These are phyloP conservation scores for Botrytis fabae DNA, from an alignment of 2,329 filamentous ascomycete species.

Conservation along the genomic window DNA sequence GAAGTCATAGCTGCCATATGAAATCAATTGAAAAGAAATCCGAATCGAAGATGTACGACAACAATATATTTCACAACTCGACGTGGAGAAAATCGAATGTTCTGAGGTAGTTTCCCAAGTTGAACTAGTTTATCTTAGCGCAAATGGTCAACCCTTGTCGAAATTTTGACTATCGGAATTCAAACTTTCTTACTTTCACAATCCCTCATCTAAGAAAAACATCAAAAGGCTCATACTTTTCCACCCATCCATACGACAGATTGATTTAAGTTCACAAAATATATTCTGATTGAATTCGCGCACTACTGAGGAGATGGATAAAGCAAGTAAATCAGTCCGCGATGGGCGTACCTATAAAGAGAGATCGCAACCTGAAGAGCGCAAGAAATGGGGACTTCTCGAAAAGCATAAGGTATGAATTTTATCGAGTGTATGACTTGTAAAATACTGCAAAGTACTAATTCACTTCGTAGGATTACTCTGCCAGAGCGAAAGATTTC, in stretches of 20 bases:
- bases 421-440: background rate
- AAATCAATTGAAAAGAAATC: slow-evolving; percentile 14
- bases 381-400: slow-evolving; percentile 83
- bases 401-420: slow-evolving; percentile 83
- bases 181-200: slow-evolving; percentile 4
- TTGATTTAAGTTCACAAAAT: slow-evolving; percentile 3
- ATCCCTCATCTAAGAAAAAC: slow-evolving; percentile 1
- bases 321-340: slow-evolving; percentile 25
- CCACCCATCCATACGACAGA: background rate
- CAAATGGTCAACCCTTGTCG: slow-evolving; percentile 6
- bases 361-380: slow-evolving; percentile 81
- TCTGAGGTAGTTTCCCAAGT: slow-evolving; percentile 19
- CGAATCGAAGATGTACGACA: background rate
- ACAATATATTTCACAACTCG: background rate
- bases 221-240: slow-evolving; percentile 8
- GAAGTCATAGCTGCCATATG: slow-evolving; percentile 39
- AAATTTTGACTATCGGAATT: slow-evolving; percentile 14
- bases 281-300: slow-evolving; percentile 63
- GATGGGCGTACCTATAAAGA: slow-evolving; percentile 78
- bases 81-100: slow-evolving; percentile 22
- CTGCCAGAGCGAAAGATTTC: slow-evolving; percentile 64
- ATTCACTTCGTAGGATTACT: slow-evolving; percentile 56
- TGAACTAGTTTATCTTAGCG: slow-evolving; percentile 20
- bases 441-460: slow-evolving; percentile 6
- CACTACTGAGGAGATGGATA: slow-evolving; percentile 34